Conservation (phyloP, 176 grass and related monocot genomes). For the Raddia guianensis region DNA sequence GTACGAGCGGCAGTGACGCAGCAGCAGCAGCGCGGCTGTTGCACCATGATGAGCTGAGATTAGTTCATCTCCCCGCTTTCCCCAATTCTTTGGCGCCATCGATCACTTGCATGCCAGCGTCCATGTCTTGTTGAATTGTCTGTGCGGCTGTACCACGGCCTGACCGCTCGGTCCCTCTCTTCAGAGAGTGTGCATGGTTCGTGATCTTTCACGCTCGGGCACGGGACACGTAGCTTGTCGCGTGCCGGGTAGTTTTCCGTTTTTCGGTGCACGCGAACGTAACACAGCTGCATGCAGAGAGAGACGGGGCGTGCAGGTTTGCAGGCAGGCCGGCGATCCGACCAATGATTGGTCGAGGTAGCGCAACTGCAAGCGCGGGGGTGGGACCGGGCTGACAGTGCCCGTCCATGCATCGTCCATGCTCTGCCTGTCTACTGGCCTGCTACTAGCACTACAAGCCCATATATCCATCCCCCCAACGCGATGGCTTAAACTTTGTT, state of each 20-base stretch:
- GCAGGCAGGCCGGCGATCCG: constrained; percentile 30
- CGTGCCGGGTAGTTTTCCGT: too few species aligned
- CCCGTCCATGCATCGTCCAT: not conserved
- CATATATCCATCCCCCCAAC: not conserved
- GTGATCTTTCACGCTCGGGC: not conserved
- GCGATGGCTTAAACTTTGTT: not conserved
- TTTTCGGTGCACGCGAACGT: too few species aligned
- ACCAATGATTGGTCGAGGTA: not conserved
- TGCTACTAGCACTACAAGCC: not conserved
- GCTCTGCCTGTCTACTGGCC: not conserved
- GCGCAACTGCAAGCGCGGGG: not conserved
- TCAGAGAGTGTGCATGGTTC: too few species aligned
- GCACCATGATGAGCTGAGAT: constrained; percentile 15
- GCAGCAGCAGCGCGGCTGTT: not conserved
- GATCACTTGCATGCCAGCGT: not conserved
- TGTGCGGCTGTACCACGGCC: too few species aligned
- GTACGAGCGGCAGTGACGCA: not conserved
- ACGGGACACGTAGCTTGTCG: not conserved
- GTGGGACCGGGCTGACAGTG: not conserved
- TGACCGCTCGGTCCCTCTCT: too few species aligned
- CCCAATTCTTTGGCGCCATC: not conserved
- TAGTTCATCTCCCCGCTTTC: not conserved
- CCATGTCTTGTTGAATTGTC: constrained; percentile 11
- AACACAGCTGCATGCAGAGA: not conserved
- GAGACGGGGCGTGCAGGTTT: not conserved